Conservation (phyloP, 306 rosid species). For the Prunus mume region DNA sequence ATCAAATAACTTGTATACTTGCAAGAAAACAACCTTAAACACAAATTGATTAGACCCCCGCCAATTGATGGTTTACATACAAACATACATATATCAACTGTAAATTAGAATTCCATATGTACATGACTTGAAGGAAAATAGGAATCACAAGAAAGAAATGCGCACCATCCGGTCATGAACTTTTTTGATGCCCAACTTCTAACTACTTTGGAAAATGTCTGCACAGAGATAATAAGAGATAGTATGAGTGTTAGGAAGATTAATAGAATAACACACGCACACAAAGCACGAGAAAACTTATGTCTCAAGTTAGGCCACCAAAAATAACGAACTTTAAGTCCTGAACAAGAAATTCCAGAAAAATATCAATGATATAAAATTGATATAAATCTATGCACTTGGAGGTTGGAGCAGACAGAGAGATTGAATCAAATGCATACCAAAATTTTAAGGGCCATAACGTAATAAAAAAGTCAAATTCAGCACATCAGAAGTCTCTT, state of each 20-base stretch:
- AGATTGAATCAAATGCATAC: background rate
- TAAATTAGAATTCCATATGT: background rate
- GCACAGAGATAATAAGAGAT: constrained; percentile 31
- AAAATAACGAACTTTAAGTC: background rate
- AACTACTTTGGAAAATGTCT: constrained; percentile 76
- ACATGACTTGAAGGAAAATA: constrained; percentile 8
- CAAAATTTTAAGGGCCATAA: too few relatives aligned
- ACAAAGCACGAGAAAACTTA: background rate
- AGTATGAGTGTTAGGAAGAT: constrained; percentile 24
- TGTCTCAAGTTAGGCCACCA: background rate
- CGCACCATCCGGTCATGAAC: constrained; percentile 90
- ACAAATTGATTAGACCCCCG: background rate
- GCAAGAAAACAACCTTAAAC: background rate
- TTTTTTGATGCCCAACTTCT: constrained; percentile 91
- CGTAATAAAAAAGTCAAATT: background rate
- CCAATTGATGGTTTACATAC: background rate
- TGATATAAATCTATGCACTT: background rate
- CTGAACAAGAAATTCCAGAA: background rate
- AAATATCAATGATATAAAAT: background rate
- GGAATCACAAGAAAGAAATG: constrained; percentile 21
- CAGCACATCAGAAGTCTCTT: background rate
- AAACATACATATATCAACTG: background rate
- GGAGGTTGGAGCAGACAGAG: background rate
- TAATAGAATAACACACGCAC: background rate
- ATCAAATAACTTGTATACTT: background rate